Evolutionary conservation across 129 eudicot genomes (phyloP).

Genomic region (Saposhnikovia divaricata): DNA sequence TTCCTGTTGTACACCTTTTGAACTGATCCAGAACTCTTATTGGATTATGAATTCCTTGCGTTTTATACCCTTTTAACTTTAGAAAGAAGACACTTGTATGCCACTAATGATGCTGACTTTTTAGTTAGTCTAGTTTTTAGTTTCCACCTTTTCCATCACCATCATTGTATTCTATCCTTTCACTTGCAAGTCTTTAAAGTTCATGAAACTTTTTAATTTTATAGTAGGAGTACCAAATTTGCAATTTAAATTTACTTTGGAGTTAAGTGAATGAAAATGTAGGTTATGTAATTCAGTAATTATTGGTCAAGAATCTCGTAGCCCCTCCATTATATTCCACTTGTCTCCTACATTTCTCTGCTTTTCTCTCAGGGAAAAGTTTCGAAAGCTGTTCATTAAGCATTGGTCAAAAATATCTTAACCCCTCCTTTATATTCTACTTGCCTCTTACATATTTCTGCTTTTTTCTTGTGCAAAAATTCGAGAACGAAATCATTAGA

Average conservation of each 20-base stretch:
- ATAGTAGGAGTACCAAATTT: no score
- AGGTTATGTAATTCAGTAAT: background rate
- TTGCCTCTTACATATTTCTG: no score
- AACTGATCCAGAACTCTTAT: constrained; percentile 3
- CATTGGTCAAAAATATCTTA: no score
- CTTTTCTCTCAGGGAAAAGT: no score
- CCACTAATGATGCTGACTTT: constrained; percentile 5
- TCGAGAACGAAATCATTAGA: background rate
- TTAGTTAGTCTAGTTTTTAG: background rate
- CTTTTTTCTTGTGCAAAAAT: background rate
- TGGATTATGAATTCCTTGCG: background rate
- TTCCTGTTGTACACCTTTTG: background rate
- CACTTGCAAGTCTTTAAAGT: background rate
- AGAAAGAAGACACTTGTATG: background rate
- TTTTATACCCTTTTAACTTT: background rate
- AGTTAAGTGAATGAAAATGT: background rate
- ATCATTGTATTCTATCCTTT: background rate
- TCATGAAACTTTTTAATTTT: background rate
- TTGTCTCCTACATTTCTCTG: no score
- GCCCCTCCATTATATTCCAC: no score
- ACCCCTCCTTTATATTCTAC: background rate
- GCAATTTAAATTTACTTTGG: background rate
- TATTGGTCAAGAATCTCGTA: no score
- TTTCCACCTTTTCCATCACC: background rate
- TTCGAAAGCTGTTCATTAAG: background rate